Base-by-base conservation (phyloP, 768 basidiomycete species). In the Tricholomella constricta region DNA sequence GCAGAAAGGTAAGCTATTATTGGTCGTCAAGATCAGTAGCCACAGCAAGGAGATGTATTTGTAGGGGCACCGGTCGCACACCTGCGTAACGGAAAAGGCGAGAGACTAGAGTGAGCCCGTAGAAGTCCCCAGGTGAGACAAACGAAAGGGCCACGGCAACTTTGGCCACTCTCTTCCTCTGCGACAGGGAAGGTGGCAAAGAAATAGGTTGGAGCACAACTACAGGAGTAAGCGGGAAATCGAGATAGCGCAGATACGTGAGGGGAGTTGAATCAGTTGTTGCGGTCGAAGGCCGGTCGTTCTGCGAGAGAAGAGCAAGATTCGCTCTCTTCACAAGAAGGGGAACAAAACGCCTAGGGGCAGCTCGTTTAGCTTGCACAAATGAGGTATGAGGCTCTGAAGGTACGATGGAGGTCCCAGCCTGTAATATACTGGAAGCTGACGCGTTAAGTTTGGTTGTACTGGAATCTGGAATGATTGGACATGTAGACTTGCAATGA, bases 81-180 rank as follows among this genome's bases (percentile, higher is more conserved):
- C 86, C 81, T 68, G 86, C 82, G 65, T 86, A 86, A 44, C 85
- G 78, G 60, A 88, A 77, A 32, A 77, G 73, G 48, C 78, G 78
- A 11, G 84, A 89, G 12, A 84, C 85, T 26, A 76, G 66, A n/a
- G 65, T 61, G 51, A 85, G 83, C 22, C 62, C 61, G 6, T 51
- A 54, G 6, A 86, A 69, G 45, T 84, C 82, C 45, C 62, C 47
- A 6, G 71, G 57, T 4, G 72, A 69, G 2, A 89, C 66, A 5
- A 66, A 70, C 52, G 79, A 79, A 6, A 90, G 69, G 14, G 84
- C 68, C 26, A 88, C 46, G 4, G 88, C 75, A 67, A 84, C 79
- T 2, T 57, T 63, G 19, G 74, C 61, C 3, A 85, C 81, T 48
- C 69, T 73, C 66, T 79, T 86, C 27, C 87, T 72, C 48, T 88